These are phyloP conservation scores for Breynia disticha DNA, from an alignment of 441 rosid species.

Conservation along the genomic window DNA sequence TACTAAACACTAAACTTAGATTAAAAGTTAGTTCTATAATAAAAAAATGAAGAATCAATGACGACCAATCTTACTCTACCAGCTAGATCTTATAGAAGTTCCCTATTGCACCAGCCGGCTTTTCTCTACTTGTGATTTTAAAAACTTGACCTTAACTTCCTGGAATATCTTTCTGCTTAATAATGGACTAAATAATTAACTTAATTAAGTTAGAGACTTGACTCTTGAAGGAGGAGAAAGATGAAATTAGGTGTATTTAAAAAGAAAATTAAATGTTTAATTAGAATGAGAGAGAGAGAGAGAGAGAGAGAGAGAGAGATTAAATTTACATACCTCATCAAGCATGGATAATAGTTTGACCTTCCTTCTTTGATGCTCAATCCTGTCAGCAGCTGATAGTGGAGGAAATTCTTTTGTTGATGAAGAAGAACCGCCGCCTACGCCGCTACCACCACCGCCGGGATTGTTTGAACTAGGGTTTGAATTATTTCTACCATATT, in stretches of 20 bases:
- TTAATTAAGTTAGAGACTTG: not conserved
- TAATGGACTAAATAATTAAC: not conserved
- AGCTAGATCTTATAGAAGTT: constrained; percentile 34
- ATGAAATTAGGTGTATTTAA: not conserved
- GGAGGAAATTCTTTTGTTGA: constrained; percentile 49
- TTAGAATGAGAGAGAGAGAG: constrained; percentile 6
- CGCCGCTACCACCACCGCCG: constrained; percentile 7
- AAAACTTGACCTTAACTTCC: not conserved
- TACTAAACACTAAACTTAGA: constrained; percentile 12
- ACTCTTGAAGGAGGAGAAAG: too few relatives aligned
- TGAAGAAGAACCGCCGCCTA: constrained; percentile 26
- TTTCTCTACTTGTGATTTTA: constrained; percentile 8
- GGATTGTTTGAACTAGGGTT: constrained; percentile 40
- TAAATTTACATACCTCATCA: constrained; percentile 81
- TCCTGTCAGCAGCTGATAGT: constrained; percentile 67
- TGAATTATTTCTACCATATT: constrained; percentile 35
- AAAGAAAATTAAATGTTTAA: constrained; percentile 7
- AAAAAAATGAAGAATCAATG: too few relatives aligned
- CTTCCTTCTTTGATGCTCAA: constrained; percentile 92
- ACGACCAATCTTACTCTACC: constrained; percentile 16
- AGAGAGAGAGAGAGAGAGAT: not conserved
- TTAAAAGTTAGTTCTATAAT: too few relatives aligned
- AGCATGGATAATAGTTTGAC: constrained; percentile 86
- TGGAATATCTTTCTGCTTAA: not conserved
- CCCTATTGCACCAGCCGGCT: constrained; percentile 55